Conservation (phyloP, 169 alveolate genomes). For the Eimeria praecox region DNA sequence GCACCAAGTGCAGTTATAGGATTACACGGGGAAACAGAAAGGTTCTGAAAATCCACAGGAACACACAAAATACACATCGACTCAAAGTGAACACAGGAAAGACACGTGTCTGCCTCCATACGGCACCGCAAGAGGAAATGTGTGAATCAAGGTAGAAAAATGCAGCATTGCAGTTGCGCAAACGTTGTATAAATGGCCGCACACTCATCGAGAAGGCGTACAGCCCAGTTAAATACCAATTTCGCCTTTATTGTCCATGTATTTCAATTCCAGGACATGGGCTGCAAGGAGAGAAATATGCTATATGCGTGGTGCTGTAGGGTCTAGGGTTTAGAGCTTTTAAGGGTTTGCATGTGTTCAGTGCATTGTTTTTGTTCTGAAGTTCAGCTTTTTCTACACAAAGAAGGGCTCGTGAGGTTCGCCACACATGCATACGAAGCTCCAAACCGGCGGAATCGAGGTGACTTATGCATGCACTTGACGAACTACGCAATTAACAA, state of each 20-base stretch:
- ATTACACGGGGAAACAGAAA: too few relatives aligned
- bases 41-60: too few relatives aligned
- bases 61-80: too few relatives aligned
- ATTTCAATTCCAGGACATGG: not conserved
- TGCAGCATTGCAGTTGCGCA: not conserved
- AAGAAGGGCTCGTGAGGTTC: constrained; percentile 95
- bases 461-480: constrained; percentile 91
- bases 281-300: not conserved
- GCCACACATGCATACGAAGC: constrained; percentile 91
- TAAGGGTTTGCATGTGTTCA: not conserved
- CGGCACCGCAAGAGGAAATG: too few relatives aligned
- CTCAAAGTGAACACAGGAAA: too few relatives aligned
- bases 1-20: too few relatives aligned
- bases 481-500: constrained; percentile 95
- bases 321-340: not conserved
- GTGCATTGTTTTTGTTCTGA: not conserved
- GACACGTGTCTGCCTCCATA: too few relatives aligned
- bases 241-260: not conserved
- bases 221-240: not conserved
- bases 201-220: not conserved
- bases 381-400: constrained; percentile 86
- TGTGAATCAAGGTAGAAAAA: not conserved
- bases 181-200: not conserved
- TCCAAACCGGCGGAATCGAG: constrained; percentile 89
- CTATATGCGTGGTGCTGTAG: not conserved